Conservation (phyloP, 2,329 filamentous ascomycete species). For the Chrysoporthe puriensis region DNA sequence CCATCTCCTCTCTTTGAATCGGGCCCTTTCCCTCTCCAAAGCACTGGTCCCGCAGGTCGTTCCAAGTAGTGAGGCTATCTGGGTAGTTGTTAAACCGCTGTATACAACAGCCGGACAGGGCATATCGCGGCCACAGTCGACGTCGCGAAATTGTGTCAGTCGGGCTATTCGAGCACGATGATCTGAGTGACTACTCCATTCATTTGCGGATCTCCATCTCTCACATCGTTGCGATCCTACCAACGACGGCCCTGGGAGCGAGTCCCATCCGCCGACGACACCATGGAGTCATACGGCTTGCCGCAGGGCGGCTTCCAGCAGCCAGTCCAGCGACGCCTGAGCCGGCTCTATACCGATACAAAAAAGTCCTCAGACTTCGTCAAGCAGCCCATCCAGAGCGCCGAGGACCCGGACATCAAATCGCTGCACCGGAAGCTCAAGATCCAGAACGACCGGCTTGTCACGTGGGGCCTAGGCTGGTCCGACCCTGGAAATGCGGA, state of each 20-base stretch:
- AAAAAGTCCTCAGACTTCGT: conserved; percentile 78
- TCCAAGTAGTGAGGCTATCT: background rate
- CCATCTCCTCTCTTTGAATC: no score
- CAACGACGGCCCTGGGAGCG: background rate
- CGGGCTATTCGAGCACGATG: background rate
- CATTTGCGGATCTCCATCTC: background rate
- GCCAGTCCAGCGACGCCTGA: conserved; percentile 66
- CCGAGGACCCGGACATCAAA: conserved; percentile 70
- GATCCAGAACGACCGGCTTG: conserved; percentile 78
- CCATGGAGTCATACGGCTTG: conserved; percentile 55
- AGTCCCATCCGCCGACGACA: background rate
- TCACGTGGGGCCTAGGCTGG: conserved; percentile 83
- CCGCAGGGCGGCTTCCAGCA: conserved; percentile 56
- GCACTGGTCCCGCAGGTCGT: background rate
- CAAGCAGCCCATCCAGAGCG: conserved; percentile 64
- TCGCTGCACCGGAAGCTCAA: conserved; percentile 75
- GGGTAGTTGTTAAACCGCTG: background rate
- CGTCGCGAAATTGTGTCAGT: no score
- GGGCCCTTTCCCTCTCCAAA: background rate
- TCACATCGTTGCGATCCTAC: background rate
- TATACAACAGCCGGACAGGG: background rate
- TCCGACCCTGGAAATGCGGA: conserved; percentile 70
- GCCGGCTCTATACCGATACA: conserved; percentile 78
- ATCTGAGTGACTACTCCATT: background rate
- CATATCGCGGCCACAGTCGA: background rate